Evolutionary conservation across 208 protist species (phyloP).

Genomic region (Trypanosoma melophagium): DNA sequence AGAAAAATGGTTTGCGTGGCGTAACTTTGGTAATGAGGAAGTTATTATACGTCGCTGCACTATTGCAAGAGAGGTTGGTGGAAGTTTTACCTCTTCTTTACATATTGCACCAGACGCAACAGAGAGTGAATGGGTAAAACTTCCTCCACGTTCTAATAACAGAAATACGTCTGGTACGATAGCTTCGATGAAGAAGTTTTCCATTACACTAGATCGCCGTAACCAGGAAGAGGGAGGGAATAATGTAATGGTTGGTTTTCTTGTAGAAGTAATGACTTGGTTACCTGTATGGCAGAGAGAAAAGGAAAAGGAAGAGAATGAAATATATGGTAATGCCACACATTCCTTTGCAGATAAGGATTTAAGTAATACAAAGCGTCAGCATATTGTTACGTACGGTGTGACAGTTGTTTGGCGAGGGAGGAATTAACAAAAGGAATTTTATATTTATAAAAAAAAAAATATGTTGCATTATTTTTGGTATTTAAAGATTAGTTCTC

Average conservation of each 20-base stretch:
- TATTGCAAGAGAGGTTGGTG: slow-evolving; percentile 17
- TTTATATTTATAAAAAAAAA: background rate
- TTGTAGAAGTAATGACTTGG: slow-evolving; percentile 14
- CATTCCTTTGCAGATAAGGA: background rate
- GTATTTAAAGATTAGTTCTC: too few species aligned
- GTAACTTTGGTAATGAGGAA: slow-evolving; percentile 13
- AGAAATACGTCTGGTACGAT: background rate
- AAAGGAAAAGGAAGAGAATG: background rate
- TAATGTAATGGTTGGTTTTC: slow-evolving; percentile 22
- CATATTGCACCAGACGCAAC: slow-evolving; percentile 5
- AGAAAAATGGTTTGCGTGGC: slow-evolving; percentile 8
- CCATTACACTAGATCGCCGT: slow-evolving; percentile 1
- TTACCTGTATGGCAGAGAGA: background rate
- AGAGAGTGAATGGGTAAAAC: background rate
- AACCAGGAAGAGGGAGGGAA: background rate
- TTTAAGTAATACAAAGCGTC: background rate
- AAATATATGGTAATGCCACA: background rate
- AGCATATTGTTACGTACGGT: slow-evolving; percentile 17
- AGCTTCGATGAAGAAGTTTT: slow-evolving; percentile 1
- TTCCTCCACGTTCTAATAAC: background rate
- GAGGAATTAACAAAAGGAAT: background rate
- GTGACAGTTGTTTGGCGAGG: slow-evolving; percentile 12
- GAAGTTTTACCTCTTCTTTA: slow-evolving; percentile 13
- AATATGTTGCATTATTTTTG: background rate
- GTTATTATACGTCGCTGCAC: slow-evolving; percentile 11